These are phyloP conservation scores for Penicillium hordei DNA, from an alignment of 2,329 filamentous ascomycete species.

Conservation along the genomic window DNA sequence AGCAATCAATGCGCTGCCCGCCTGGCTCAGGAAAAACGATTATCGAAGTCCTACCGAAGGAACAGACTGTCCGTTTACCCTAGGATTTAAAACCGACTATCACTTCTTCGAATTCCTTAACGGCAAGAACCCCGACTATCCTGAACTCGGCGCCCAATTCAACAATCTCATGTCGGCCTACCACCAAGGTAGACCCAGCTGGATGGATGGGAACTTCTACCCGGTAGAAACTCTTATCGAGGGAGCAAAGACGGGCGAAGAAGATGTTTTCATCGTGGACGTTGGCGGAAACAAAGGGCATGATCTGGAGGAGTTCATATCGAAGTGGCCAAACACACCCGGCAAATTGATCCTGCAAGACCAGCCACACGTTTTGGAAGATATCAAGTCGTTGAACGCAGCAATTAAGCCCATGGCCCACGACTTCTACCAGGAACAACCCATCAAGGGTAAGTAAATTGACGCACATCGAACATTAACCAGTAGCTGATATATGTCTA, in stretches of 20 bases:
- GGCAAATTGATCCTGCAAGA: slow-evolving; percentile 15
- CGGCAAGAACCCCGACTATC: slow-evolving; percentile 9
- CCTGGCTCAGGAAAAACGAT: slow-evolving; percentile 13
- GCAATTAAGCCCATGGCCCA: slow-evolving; percentile 10
- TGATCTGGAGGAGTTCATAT: slow-evolving; percentile 11
- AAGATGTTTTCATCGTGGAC: slow-evolving; percentile 12
- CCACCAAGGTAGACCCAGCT: slow-evolving; percentile 11
- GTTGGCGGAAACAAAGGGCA: slow-evolving; percentile 16
- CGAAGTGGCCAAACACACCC: slow-evolving; percentile 7
- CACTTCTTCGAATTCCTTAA: slow-evolving; percentile 11
- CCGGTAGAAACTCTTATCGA: background rate
- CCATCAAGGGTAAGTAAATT: slow-evolving; percentile 25
- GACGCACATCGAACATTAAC: no score
- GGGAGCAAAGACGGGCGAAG: background rate
- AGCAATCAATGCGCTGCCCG: slow-evolving; percentile 2
- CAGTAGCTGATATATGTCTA: background rate
- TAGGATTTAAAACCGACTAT: slow-evolving; percentile 6
- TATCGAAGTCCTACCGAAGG: slow-evolving; percentile 10
- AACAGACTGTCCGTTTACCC: slow-evolving; percentile 6
- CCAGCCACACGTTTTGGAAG: slow-evolving; percentile 8
- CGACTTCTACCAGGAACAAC: slow-evolving; percentile 34
- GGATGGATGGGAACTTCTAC: slow-evolving; percentile 12
- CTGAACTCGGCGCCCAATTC: slow-evolving; percentile 11
- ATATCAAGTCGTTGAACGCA: background rate
- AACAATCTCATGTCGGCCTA: slow-evolving; percentile 17